Base-by-base conservation (phyloP, 768 basidiomycete species). In the Mycena haematopus region DNA sequence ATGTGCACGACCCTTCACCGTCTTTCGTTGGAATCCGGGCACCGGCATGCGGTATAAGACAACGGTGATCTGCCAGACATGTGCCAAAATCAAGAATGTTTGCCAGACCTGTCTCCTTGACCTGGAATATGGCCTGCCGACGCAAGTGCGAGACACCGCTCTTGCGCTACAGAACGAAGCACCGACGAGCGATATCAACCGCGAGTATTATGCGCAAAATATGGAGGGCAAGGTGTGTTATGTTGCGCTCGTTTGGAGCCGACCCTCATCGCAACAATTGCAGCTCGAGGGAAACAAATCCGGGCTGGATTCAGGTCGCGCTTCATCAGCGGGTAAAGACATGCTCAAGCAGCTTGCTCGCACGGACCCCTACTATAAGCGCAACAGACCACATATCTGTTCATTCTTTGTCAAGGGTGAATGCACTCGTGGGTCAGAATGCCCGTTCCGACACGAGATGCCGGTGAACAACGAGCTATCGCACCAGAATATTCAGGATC, bases 21-120 rank as follows among this genome's bases (percentile, higher is more conserved):
- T 98, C 69, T 99, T 99, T 79, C 91, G 95, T 42, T 99, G 97
- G 97, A 96, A 98, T 72, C 96, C 97, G 2, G 97, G 97, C 47
- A 79, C 88, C 3, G 96, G 95, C 44, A 90, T 89, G 74, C 89
- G 96, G 29, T 98, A 86, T 86, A 99, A 99, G 82, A 92, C 94
- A 62, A 99, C 97, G 13, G 95, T 97, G 63, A 88, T 98, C 63
- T 97, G 95, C 77, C 96, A 96, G 75, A 96, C 96, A 4, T 98
- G 96, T 70, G 92, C 96, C 52, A 98, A 98, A 78, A 87, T 94
- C 68, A 93, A 93, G 80, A 95, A 95, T 71, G 90, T 97, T 56
- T 99, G 97, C 80, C 97, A 99, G 79, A 98, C 96, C 2, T 99
- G 97, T 75, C 81, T 99, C 29, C 81, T 99, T 45, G 97, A 99